Base-by-base conservation (phyloP, 2,329 filamentous ascomycete species). In the Zymoseptoria ardabiliae region DNA sequence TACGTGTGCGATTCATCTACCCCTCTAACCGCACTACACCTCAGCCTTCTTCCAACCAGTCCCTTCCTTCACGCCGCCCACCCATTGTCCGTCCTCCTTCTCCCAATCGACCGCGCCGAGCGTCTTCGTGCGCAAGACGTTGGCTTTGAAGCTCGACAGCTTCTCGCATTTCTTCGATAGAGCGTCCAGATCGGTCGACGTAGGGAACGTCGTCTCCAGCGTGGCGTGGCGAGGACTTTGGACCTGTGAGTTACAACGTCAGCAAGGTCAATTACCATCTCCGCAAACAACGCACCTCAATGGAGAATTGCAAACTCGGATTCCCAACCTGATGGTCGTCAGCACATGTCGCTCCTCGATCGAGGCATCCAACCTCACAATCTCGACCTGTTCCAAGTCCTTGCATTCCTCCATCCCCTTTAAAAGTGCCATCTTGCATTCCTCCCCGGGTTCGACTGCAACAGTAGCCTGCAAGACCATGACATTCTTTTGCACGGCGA, bases 401-500 rank as follows among this genome's bases (percentile, higher is more conserved):
- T 67, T 66, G 49, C 68, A 71, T 21, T 58, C 51, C 28, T 66
- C 67, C 53, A 77, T 56, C 6, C 66, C 67, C 10, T 69, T 63
- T 50, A 74, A 50, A 53, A 77, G 19, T n/a, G 69, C 62, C 60
- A 68, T 70, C 66, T 74, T 75, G 51, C 68, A 71, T 19, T 66
- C 63, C 57, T 72, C 72, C 2, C 66, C 70, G 8, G 70, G 67
- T 61, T 75, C 73, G 3, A 76, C 65, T 22, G 73, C 69, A 0
- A 78, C 59, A 20, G 74, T 76, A 2, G 71, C 62, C 55, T 71
- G 73, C 50, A 78, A 55, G 9, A 77, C 71, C 69, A 75, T 72
- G 7, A 78, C 53, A 4, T 70, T 68, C 55, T 69, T 71, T 62
- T 77, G 74, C 54, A 61, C 66, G n/a, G 64, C 66, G 20, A 78